phyloP scores from a whole-genome alignment of 2,329 filamentous ascomycete species.

The Phialocephala subalpina region DNA sequence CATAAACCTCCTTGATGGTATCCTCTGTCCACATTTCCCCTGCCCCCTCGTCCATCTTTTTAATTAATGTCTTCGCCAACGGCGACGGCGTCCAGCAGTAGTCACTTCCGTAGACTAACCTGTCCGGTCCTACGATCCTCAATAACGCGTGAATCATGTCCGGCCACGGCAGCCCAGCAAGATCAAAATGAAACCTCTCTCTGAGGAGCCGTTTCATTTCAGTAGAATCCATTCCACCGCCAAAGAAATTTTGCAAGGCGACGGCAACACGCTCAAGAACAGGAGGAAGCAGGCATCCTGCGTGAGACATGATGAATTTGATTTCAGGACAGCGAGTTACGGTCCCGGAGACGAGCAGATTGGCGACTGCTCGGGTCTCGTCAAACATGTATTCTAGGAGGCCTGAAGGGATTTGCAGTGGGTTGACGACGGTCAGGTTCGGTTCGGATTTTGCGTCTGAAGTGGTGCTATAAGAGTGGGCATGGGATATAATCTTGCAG shows the following conservation, averaged over 20 bases:
- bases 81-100: conserved; percentile 55
- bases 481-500: conserved; percentile 13
- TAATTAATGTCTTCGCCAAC: conserved; percentile 40
- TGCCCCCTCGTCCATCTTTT: conserved; percentile 29
- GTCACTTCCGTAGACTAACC: conserved; percentile 60
- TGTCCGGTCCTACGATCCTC: conserved; percentile 44
- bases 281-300: conserved; percentile 51
- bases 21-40: conserved; percentile 44
- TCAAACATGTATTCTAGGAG: conserved; percentile 61
- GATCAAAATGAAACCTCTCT: conserved; percentile 58
- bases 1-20: conserved; percentile 15
- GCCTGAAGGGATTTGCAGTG: conserved; percentile 45
- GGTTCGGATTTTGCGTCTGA: no score
- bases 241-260: conserved; percentile 4
- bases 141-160: conserved; percentile 58
- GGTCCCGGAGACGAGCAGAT: conserved; percentile 57
- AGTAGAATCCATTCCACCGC: conserved; percentile 40
- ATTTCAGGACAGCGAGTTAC: conserved; percentile 54
- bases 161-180: conserved; percentile 58
- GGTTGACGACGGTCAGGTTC: conserved; percentile 33
- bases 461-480: no score
- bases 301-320: conserved; percentile 56
- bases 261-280: conserved; percentile 50
- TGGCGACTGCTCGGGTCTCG: conserved; percentile 51
- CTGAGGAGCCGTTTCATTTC: conserved; percentile 50